phyloP scores from a whole-genome alignment of 2,329 filamentous ascomycete species.

The Cladosporium halotolerans region DNA sequence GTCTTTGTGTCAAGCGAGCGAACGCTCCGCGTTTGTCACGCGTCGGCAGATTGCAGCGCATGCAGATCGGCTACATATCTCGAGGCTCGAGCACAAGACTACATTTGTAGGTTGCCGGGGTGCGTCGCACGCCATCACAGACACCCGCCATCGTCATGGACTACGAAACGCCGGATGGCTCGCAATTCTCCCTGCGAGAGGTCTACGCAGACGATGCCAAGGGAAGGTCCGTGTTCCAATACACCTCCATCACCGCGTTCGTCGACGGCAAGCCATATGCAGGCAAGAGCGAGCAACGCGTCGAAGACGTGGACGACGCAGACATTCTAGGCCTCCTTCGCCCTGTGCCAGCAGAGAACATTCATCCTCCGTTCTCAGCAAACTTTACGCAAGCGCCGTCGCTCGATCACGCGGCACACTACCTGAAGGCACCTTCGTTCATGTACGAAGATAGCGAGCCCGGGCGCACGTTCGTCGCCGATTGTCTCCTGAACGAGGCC shows the following conservation, averaged over 20 bases:
- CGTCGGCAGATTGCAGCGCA: not conserved
- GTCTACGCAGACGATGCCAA: constrained; percentile 15
- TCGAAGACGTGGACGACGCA: constrained; percentile 21
- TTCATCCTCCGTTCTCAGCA: constrained; percentile 21
- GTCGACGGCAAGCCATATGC: constrained; percentile 25
- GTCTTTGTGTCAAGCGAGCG: not conserved
- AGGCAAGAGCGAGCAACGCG: constrained; percentile 15
- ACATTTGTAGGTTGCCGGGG: not conserved
- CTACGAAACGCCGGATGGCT: constrained; percentile 26
- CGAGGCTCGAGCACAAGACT: not conserved
- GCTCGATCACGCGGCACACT: constrained; percentile 19
- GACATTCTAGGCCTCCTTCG: constrained; percentile 21
- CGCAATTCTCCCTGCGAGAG: constrained; percentile 24
- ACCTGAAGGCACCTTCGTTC: constrained; percentile 29
- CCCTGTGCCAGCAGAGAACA: constrained; percentile 22
- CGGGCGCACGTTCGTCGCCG: constrained; percentile 26
- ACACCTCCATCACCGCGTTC: constrained; percentile 23
- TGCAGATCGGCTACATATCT: not conserved
- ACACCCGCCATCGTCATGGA: constrained; percentile 17
- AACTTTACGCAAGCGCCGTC: constrained; percentile 16
- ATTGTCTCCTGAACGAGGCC: constrained; percentile 25
- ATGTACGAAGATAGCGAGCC: constrained; percentile 23
- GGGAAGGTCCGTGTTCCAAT: constrained; percentile 11
- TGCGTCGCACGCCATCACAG: not conserved
- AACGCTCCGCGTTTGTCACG: not conserved